Conservation (phyloP, 2,329 filamentous ascomycete species). For the Talaromyces sp. region DNA sequence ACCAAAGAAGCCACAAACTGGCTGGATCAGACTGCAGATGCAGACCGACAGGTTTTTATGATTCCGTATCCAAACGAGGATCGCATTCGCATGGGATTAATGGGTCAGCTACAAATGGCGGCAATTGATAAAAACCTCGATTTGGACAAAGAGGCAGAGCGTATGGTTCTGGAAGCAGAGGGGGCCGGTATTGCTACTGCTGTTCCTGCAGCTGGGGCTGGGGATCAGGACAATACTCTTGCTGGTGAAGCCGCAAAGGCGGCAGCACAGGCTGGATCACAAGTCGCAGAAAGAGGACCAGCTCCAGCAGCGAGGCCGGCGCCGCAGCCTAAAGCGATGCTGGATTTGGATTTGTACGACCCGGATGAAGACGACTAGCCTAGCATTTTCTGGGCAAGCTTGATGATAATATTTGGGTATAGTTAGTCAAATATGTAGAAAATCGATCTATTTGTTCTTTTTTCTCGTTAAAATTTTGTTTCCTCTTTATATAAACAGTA, state of each 20-base stretch:
- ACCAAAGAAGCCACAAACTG: constrained; percentile 37
- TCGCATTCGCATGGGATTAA: constrained; percentile 39
- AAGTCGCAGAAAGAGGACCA: constrained; percentile 12
- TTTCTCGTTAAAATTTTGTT: not conserved
- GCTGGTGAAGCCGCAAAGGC: constrained; percentile 28
- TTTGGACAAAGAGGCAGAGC: constrained; percentile 45
- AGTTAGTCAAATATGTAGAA: too few species aligned
- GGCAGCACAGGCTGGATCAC: constrained; percentile 25
- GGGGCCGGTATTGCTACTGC: constrained; percentile 45
- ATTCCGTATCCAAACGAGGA: constrained; percentile 42
- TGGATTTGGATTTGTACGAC: constrained; percentile 42
- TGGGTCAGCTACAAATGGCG: constrained; percentile 39
- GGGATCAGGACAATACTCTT: constrained; percentile 30
- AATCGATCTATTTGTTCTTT: too few species aligned
- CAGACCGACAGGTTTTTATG: constrained; percentile 35
- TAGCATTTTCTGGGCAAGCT: too few species aligned
- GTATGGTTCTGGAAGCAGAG: constrained; percentile 50
- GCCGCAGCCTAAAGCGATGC: constrained; percentile 32
- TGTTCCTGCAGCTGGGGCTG: constrained; percentile 35
- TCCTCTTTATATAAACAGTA: not conserved
- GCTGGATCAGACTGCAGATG: constrained; percentile 37
- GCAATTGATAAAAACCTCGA: constrained; percentile 54
- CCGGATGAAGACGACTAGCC: constrained; percentile 39
- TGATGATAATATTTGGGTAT: too few species aligned
- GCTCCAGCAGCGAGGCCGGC: constrained; percentile 19